Percentiles rank a stretch among this genome's conserved stretches.
phyloP scores from a whole-genome alignment of 441 rosid species.

The Corymbia calophylla region DNA sequence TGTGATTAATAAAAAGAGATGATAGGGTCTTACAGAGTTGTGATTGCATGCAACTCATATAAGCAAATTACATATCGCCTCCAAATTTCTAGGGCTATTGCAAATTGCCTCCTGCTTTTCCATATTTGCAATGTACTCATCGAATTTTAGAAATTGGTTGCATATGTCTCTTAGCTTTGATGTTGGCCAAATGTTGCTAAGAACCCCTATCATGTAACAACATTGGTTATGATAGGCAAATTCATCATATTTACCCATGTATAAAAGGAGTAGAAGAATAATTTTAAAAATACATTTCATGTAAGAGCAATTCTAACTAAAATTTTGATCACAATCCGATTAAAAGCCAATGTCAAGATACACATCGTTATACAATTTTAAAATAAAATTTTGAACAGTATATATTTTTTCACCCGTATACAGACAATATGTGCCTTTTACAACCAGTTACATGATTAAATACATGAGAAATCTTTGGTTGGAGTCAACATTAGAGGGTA shows the following conservation, averaged over 20 bases:
- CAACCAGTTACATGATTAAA: background rate
- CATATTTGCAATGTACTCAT: background rate
- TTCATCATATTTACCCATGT: fast-evolving
- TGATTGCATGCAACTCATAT: background rate
- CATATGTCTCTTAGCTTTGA: background rate
- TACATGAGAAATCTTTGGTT: background rate
- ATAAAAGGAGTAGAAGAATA: too few relatives aligned
- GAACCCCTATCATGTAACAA: fast-evolving
- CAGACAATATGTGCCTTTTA: background rate
- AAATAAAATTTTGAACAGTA: too few relatives aligned
- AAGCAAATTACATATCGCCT: background rate
- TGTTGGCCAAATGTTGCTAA: background rate
- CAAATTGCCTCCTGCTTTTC: background rate
- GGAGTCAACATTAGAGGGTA: background rate
- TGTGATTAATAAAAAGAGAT: background rate
- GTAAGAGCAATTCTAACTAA: too few relatives aligned
- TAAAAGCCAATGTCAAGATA: too few relatives aligned
- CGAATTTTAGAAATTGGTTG: background rate
- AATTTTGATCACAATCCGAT: background rate
- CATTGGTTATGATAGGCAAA: background rate
- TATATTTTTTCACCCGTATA: background rate
- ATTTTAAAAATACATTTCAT: background rate
- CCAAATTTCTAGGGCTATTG: background rate
- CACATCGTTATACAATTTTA: too few relatives aligned
- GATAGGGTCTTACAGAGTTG: too few relatives aligned